Percentiles rank a stretch among this genome's conserved stretches.
Evolutionary conservation across 495 filamentous ascomycete genomes (phyloP).

Genomic region (Podospora pseudoanserina): DNA sequence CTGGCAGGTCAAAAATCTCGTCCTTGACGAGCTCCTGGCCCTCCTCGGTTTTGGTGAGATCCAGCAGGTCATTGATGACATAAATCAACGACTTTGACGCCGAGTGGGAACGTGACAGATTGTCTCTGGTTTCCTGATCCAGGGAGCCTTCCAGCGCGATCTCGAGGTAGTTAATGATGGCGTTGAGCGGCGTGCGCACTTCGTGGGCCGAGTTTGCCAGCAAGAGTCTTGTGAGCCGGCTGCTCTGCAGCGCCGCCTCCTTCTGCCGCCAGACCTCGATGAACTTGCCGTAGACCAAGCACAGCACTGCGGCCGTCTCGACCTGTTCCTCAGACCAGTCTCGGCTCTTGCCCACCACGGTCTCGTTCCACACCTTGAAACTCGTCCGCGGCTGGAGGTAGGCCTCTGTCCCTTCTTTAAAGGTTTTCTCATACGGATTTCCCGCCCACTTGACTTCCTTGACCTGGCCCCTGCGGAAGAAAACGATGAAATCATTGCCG

Average conservation of each 20-base stretch:
- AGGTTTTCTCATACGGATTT: conserved; percentile 81
- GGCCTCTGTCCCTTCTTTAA: conserved; percentile 61
- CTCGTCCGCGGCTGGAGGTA: conserved; percentile 74
- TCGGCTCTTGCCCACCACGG: conserved; percentile 67
- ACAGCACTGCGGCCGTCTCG: conserved; percentile 85
- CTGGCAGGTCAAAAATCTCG: conserved; percentile 70
- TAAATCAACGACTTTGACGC: conserved; percentile 96
- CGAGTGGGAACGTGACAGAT: conserved; percentile 81
- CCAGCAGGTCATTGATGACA: conserved; percentile 92
- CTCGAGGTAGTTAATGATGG: conserved; percentile 94
- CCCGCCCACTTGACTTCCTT: conserved; percentile 88
- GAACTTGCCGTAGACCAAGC: conserved; percentile 76
- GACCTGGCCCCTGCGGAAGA: conserved; percentile 77
- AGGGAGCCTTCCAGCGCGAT: conserved; percentile 84
- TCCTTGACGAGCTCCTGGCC: conserved; percentile 77
- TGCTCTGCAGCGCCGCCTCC: conserved; percentile 78
- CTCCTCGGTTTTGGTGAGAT: conserved; percentile 86
- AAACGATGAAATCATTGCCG: conserved; percentile 85
- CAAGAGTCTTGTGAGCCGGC: conserved; percentile 73
- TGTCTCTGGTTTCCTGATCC: conserved; percentile 81
- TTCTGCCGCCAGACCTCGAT: conserved; percentile 94
- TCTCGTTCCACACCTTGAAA: conserved; percentile 74
- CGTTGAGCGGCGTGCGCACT: conserved; percentile 89
- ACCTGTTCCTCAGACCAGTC: conserved; percentile 74
- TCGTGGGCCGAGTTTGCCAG: conserved; percentile 93